phyloP scores from a whole-genome alignment of 148 eudicot species.

The Vaccinium vitisidaea region DNA sequence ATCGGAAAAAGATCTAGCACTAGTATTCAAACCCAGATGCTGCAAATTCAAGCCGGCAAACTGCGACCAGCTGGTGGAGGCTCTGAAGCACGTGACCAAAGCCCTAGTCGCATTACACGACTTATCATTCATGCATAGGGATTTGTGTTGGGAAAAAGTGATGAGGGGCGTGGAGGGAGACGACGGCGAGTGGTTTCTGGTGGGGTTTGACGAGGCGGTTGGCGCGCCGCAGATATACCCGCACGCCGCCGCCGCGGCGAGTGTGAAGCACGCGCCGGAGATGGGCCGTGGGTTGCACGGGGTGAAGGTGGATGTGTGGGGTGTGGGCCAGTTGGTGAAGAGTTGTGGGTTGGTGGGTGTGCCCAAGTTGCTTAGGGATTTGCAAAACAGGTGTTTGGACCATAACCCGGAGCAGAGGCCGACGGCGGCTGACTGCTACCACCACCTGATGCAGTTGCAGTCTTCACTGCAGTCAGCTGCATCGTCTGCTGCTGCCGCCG shows the following conservation, averaged over 20 bases:
- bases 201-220: slow-evolving; percentile 73
- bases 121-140: slow-evolving; percentile 79
- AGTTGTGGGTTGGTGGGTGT: slow-evolving; percentile 57
- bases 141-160: slow-evolving; percentile 74
- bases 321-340: slow-evolving; percentile 66
- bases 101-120: slow-evolving; percentile 79
- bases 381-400: slow-evolving; percentile 70
- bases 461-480: slow-evolving; percentile 42
- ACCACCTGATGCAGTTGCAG: slow-evolving; percentile 81
- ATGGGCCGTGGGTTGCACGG: slow-evolving; percentile 78
- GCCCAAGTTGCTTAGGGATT: slow-evolving; percentile 42
- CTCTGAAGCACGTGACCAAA: slow-evolving; percentile 71
- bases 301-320: slow-evolving; percentile 89
- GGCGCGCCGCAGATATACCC: slow-evolving; percentile 72
- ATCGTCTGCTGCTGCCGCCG: neutral
- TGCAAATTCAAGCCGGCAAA: slow-evolving; percentile 45
- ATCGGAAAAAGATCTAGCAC: slow-evolving; percentile 41
- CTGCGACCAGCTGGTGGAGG: slow-evolving; percentile 51
- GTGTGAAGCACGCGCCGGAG: slow-evolving; percentile 65
- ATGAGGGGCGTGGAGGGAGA: slow-evolving; percentile 19
- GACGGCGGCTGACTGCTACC: slow-evolving; percentile 92
- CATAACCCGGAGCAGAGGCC: slow-evolving; percentile 74
- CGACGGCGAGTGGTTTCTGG: slow-evolving; percentile 53
- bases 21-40: slow-evolving; percentile 69
- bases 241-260: slow-evolving; percentile 12